Evolutionary conservation across 2,329 filamentous ascomycete species (phyloP).

Genomic region (Apiospora hydei): DNA sequence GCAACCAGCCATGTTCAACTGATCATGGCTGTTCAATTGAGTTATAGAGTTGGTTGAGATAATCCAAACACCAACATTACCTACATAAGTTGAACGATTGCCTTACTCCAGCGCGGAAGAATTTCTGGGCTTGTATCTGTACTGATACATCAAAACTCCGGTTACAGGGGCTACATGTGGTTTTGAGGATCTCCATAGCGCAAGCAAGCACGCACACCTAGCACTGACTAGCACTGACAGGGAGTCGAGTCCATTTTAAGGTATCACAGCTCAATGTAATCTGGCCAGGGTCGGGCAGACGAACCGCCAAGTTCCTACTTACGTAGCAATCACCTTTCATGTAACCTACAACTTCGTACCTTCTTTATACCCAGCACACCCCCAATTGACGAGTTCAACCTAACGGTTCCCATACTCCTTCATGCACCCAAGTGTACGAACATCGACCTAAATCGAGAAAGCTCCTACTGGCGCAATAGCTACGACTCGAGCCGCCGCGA

Average conservation of each 20-base stretch:
- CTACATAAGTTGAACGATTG: neutral
- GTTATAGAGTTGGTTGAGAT: neutral
- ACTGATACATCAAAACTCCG: neutral
- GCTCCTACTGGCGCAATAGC: neutral
- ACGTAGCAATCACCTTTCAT: neutral
- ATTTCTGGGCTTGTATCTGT: neutral
- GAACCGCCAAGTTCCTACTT: neutral
- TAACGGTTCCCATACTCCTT: neutral
- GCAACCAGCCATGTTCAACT: neutral
- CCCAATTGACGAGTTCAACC: neutral
- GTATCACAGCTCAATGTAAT: conserved; percentile 14
- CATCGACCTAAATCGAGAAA: neutral
- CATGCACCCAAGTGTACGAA: neutral
- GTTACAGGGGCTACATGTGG: conserved; percentile 17
- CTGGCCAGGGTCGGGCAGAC: neutral
- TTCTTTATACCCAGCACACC: neutral
- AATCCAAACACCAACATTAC: too few relatives aligned
- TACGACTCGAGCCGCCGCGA: neutral
- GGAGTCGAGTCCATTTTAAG: neutral
- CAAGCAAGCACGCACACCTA: neutral
- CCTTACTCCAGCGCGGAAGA: neutral
- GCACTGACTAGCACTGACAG: conserved; percentile 12
- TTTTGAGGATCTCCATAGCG: conserved; percentile 13
- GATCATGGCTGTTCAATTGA: neutral
- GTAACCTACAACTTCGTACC: neutral